A percentile compares a stretch with the other conserved stretches of the same genome.
phyloP scores from a whole-genome alignment of 352 stramenopile genomes.

The Globisporangium camurandrum region DNA sequence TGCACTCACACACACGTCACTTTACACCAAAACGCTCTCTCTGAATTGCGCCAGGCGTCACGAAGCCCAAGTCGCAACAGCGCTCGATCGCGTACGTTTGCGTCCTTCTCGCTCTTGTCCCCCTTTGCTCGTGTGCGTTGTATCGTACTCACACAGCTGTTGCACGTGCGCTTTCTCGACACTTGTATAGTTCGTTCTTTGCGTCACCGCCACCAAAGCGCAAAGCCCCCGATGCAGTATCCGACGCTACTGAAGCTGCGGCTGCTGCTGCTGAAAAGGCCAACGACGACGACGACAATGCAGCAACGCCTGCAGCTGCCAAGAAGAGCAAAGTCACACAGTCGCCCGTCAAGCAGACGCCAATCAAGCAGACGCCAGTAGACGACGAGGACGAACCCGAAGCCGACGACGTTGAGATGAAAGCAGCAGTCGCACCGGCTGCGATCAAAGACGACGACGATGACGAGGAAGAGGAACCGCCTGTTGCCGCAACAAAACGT shows the following conservation, averaged over 20 bases:
- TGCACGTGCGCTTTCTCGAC: too few relatives aligned
- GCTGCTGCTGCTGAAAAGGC: background rate
- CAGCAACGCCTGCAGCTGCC: background rate
- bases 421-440: conserved; percentile 9
- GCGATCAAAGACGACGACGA: conserved; percentile 7
- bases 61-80: conserved; percentile 42
- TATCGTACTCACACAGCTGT: background rate
- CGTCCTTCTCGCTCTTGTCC: too few relatives aligned
- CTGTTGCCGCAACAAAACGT: conserved; percentile 29
- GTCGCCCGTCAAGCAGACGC: conserved; percentile 2
- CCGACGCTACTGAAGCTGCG: too few relatives aligned
- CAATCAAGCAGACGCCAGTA: conserved; percentile 6
- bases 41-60: conserved; percentile 5
- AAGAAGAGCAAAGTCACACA: conserved; percentile 7
- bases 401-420: conserved; percentile 23
- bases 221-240: conserved; percentile 18
- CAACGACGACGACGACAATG: background rate
- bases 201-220: conserved; percentile 24
- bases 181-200: conserved; percentile 50
- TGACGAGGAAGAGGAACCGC: background rate
- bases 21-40: too few relatives aligned
- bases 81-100: conserved; percentile 53
- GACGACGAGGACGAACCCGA: conserved; percentile 13
- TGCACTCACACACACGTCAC: too few relatives aligned
- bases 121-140: background rate